Evolutionary conservation across 1,284 basidiomycete genomes (phyloP), one percentile per base, ranked within the genome.

Genomic region (Apiotrichum veenhuisii): DNA sequence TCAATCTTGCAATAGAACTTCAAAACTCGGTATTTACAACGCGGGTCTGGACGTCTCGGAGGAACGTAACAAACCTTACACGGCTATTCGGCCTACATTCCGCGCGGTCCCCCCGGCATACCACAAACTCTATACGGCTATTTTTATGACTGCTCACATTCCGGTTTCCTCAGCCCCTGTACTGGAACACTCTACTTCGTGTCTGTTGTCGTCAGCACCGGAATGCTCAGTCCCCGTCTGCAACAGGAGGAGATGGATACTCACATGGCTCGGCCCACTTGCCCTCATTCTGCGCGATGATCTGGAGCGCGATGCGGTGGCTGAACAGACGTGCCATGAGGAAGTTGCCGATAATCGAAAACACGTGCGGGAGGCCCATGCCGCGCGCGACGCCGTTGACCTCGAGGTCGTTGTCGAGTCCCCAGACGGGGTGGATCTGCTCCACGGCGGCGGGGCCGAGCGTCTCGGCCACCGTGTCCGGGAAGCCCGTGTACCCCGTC

Each of bases 221-320:
- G n/a, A n/a, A n/a, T n/a, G n/a, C n/a, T n/a, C n/a, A n/a, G n/a
- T n/a, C n/a, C n/a, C n/a, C n/a, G n/a, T n/a, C n/a, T n/a, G n/a
- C n/a, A n/a, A n/a, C n/a, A n/a, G n/a, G n/a, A n/a, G n/a, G n/a
- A n/a, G n/a, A n/a, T n/a, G n/a, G n/a, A n/a, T 55, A 40, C 42
- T 33, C 40, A 54, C 50, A 45, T 15, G 27, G 41, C 51, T 76
- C 73, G 10, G 80, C 80, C 60, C 82, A 82, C 10, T 81, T 57
- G 1, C 80, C 81, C 61, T 83, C 81, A 64, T 83, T 80, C 59
- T 83, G 81, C 5, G 82, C 83, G 64, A 85, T 82, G 67, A 86
- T 84, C 71, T 84, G 83, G 22, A 86, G 73, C 0, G 84, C 83
- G 23, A 87, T 61, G 57, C 83, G 81, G 54, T 81, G 82, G 1